Evolutionary conservation across 1,284 basidiomycete species (phyloP).

Genomic region (Trametes pubescens): DNA sequence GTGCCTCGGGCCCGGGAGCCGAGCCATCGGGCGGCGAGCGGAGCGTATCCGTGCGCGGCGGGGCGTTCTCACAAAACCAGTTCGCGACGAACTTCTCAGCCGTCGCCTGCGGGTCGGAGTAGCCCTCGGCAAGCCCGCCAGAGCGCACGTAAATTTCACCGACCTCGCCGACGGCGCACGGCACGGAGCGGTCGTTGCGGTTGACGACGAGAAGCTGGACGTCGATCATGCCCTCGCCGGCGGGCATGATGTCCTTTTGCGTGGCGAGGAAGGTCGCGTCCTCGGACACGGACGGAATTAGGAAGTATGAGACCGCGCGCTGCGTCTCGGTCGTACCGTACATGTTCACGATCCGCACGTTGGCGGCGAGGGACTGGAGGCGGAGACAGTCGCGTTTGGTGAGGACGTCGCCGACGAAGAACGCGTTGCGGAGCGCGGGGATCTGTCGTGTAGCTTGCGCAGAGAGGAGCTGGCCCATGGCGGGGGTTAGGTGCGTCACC

Average conservation of each 20-base stretch:
- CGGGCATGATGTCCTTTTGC: constrained; percentile 99
- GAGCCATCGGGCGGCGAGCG: constrained; percentile 60
- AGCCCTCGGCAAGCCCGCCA: constrained; percentile 96
- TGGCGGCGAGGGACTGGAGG: constrained; percentile 91
- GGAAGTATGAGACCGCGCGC: constrained; percentile 97
- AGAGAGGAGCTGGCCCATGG: constrained; percentile 99
- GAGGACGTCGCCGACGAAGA: constrained; percentile 99
- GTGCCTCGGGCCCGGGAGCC: constrained; percentile 72
- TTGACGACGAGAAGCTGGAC: constrained; percentile 99
- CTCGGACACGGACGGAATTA: constrained; percentile 86
- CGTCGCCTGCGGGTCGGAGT: constrained; percentile 87
- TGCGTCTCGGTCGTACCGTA: constrained; percentile 99
- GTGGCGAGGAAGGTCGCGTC: constrained; percentile 93
- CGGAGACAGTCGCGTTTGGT: constrained; percentile 98
- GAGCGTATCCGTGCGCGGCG: constrained; percentile 76
- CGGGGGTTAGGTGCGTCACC: constrained; percentile 96
- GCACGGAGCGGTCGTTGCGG: constrained; percentile 86
- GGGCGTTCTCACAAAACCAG: constrained; percentile 78
- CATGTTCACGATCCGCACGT: constrained; percentile 99
- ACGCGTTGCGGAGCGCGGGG: constrained; percentile 88
- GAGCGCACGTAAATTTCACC: constrained; percentile 99
- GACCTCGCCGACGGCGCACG: constrained; percentile 96
- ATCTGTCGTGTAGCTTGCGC: constrained; percentile 94
- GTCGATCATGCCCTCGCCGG: constrained; percentile 97
- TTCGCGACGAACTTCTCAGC: constrained; percentile 92